Conservation (phyloP, 2,329 filamentous ascomycete species). For the Lizonia empirigonia region DNA sequence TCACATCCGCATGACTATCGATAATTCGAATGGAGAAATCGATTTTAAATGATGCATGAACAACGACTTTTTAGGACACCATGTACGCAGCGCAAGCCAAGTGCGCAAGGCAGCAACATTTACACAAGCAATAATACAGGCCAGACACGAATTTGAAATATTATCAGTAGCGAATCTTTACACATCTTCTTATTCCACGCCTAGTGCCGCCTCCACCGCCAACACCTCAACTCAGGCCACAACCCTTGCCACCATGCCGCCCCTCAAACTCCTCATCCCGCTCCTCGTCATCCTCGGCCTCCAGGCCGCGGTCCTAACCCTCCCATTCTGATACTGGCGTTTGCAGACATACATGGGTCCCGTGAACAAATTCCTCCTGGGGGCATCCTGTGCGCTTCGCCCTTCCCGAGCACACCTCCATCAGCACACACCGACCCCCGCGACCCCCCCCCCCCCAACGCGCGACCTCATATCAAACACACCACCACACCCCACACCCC, state of each 20-base stretch:
- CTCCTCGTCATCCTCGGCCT: slow-evolving; percentile 3
- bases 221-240: too few species aligned
- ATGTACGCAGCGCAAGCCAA: background rate
- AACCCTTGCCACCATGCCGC: background rate
- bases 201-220: too few species aligned
- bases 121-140: background rate
- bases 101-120: slow-evolving; percentile 4
- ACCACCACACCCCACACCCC: too few species aligned
- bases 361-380: background rate
- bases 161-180: too few species aligned
- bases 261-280: background rate
- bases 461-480: too few species aligned
- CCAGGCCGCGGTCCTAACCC: background rate
- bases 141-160: background rate
- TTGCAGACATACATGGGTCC: background rate
- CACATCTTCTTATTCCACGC: too few species aligned
- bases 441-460: too few species aligned
- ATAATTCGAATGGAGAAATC: background rate
- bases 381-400: background rate
- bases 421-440: background rate
- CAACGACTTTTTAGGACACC: background rate
- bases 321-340: slow-evolving; percentile 3
- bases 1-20: background rate
- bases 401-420: background rate
- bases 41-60: background rate